phyloP scores from a whole-genome alignment of 805 yeast species.

The Lipomyces kockii region DNA sequence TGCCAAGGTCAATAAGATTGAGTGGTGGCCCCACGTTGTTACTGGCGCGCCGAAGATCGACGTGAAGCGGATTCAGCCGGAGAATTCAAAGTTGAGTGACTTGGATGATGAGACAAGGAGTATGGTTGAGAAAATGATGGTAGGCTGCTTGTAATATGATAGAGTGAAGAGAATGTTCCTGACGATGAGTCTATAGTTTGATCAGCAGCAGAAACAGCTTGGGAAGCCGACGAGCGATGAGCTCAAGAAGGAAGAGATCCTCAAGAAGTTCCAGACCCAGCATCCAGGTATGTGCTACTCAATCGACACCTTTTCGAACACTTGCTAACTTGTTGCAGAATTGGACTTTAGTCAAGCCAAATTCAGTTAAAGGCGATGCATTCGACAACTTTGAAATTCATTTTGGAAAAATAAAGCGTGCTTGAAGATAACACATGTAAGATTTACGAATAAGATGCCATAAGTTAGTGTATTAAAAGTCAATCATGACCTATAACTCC shows the following conservation, averaged over 20 bases:
- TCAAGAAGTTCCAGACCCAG: constrained; percentile 49
- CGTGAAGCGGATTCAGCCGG: constrained; percentile 50
- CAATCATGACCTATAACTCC: neutral
- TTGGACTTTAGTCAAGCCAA: constrained; percentile 49
- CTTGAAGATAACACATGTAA: neutral
- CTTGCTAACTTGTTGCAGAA: constrained; percentile 29
- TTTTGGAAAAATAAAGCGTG: neutral
- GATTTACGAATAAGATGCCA: neutral
- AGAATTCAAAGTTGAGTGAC: constrained; percentile 48
- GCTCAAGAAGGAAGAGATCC: constrained; percentile 43
- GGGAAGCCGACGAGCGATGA: constrained; percentile 50
- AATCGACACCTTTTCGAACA: constrained; percentile 12
- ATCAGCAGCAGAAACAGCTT: constrained; percentile 50
- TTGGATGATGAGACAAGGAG: constrained; percentile 51
- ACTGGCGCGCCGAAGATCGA: constrained; percentile 51
- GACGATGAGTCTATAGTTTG: constrained; percentile 40
- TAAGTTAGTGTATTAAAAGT: neutral
- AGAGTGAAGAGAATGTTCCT: neutral
- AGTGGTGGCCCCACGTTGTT: constrained; percentile 57
- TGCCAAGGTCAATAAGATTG: constrained; percentile 47
- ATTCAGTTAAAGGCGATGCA: constrained; percentile 22
- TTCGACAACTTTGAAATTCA: neutral
- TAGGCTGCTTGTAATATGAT: neutral
- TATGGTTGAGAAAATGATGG: constrained; percentile 55
- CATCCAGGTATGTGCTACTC: constrained; percentile 47